These are phyloP conservation scores for Saprolegnia parasitica DNA, from an alignment of 352 stramenopile genomes.

Conservation along the genomic window DNA sequence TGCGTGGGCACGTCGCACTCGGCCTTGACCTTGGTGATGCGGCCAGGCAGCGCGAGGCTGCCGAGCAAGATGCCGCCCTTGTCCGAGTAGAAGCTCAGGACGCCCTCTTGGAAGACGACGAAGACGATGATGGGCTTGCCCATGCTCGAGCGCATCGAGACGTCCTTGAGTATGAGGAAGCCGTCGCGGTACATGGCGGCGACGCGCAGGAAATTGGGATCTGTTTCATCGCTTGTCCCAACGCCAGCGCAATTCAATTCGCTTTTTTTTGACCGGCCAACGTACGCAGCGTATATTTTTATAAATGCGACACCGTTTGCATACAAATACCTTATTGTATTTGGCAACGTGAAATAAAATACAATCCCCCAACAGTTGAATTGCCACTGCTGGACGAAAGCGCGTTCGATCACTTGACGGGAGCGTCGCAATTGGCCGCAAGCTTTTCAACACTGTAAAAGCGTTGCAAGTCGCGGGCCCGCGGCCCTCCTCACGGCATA, in stretches of 20 bases:
- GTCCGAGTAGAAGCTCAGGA: conserved; percentile 65
- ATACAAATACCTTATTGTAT: not conserved
- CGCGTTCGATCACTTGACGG: not conserved
- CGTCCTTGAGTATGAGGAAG: conserved; percentile 48
- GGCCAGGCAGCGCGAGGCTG: conserved; percentile 58
- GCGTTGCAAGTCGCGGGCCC: too few species aligned
- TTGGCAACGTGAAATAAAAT: not conserved
- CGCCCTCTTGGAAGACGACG: conserved; percentile 72
- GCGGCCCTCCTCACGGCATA: not conserved
- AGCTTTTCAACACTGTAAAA: not conserved
- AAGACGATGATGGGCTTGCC: conserved; percentile 38
- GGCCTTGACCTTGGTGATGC: conserved; percentile 71
- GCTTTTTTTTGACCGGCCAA: not conserved
- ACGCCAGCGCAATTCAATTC: not conserved
- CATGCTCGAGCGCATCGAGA: conserved; percentile 12
- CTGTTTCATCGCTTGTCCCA: not conserved
- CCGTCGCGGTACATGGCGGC: conserved; percentile 74
- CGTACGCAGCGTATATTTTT: not conserved
- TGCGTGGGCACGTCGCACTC: conserved; percentile 58
- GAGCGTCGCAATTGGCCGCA: not conserved
- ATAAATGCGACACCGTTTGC: not conserved
- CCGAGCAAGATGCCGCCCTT: conserved; percentile 62
- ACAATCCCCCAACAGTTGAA: not conserved
- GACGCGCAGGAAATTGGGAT: not conserved
- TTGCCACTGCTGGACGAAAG: not conserved